Percentiles rank a stretch among this genome's conserved stretches.
phyloP scores from a whole-genome alignment of 1,284 basidiomycete species.

The Flammula alnicola region DNA sequence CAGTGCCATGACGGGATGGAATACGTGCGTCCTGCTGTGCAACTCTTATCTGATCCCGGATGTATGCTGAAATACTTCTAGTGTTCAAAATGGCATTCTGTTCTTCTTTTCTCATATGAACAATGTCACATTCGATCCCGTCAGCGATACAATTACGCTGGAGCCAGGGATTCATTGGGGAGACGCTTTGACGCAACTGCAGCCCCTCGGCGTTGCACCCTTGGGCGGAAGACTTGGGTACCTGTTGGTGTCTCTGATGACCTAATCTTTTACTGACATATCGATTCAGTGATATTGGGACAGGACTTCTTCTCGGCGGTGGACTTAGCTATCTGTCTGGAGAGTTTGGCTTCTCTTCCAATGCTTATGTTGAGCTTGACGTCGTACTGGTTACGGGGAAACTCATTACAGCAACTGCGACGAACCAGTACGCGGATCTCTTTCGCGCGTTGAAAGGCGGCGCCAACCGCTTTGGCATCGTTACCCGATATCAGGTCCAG shows the following conservation, averaged over 20 bases:
- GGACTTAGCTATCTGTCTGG: slow-evolving; percentile 43
- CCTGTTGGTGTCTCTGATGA: slow-evolving; percentile 8
- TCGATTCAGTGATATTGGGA: slow-evolving; percentile 42
- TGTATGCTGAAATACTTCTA: slow-evolving; percentile 19
- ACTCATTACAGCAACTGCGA: slow-evolving; percentile 41
- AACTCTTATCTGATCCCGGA: background rate
- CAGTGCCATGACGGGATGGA: slow-evolving; percentile 44
- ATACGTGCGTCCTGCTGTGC: slow-evolving; percentile 38
- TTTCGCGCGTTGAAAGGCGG: slow-evolving; percentile 47
- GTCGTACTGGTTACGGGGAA: slow-evolving; percentile 44
- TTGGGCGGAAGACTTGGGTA: slow-evolving; percentile 42
- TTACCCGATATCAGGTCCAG: slow-evolving; percentile 42
- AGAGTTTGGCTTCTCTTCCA: slow-evolving; percentile 41
- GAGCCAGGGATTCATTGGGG: slow-evolving; percentile 44
- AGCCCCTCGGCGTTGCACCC: slow-evolving; percentile 40
- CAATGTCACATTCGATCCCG: slow-evolving; percentile 36
- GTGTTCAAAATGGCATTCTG: slow-evolving; percentile 41
- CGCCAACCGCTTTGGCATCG: slow-evolving; percentile 46
- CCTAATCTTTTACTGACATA: slow-evolving; percentile 1
- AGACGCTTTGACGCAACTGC: slow-evolving; percentile 36
- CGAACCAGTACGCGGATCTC: slow-evolving; percentile 42
- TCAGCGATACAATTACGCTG: slow-evolving; percentile 38
- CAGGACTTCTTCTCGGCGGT: slow-evolving; percentile 44
- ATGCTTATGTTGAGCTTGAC: slow-evolving; percentile 38
- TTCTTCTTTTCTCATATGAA: slow-evolving; percentile 43